phyloP scores from a whole-genome alignment of 2,329 filamentous ascomycete species.

The Monilinia fructicola region DNA sequence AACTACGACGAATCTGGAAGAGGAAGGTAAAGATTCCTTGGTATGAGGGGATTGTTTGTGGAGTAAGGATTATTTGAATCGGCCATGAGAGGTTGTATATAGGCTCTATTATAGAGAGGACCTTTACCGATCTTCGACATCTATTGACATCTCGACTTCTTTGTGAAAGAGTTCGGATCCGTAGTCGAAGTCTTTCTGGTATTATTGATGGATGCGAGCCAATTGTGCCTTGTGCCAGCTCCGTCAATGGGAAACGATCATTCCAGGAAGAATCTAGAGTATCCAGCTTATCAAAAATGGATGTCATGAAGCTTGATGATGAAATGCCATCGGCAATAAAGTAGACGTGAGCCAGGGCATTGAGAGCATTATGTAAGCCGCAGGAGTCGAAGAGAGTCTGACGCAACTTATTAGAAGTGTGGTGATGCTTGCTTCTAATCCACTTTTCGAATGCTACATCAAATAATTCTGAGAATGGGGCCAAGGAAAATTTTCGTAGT shows the following conservation, averaged over 20 bases:
- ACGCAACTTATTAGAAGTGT: slow-evolving; percentile 66
- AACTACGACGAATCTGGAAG: slow-evolving; percentile 73
- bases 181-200: slow-evolving; percentile 61
- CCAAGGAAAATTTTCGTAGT: slow-evolving; percentile 48
- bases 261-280: slow-evolving; percentile 63
- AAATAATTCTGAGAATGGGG: slow-evolving; percentile 75
- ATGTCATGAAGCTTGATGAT: slow-evolving; percentile 63
- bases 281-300: slow-evolving; percentile 75
- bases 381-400: slow-evolving; percentile 67
- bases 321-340: slow-evolving; percentile 72
- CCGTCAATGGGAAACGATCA: slow-evolving; percentile 78
- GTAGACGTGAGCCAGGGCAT: slow-evolving; percentile 70
- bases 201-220: slow-evolving; percentile 53
- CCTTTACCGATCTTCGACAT: slow-evolving; percentile 58
- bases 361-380: slow-evolving; percentile 63
- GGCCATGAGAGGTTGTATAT: slow-evolving; percentile 68
- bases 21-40: slow-evolving; percentile 73
- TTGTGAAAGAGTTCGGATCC: slow-evolving; percentile 46
- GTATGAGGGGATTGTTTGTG: slow-evolving; percentile 63
- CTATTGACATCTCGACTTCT: slow-evolving; percentile 47
- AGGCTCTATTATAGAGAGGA: slow-evolving; percentile 63
- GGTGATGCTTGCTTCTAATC: slow-evolving; percentile 71
- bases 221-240: slow-evolving; percentile 73
- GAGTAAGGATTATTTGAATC: slow-evolving; percentile 69
- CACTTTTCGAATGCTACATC: slow-evolving; percentile 69